Percentiles rank a stretch among this genome's conserved stretches.
These are phyloP conservation scores for Mortierella antarctica DNA, from an alignment of 192 early-diverging fungal genomes.

Conservation along the genomic window DNA sequence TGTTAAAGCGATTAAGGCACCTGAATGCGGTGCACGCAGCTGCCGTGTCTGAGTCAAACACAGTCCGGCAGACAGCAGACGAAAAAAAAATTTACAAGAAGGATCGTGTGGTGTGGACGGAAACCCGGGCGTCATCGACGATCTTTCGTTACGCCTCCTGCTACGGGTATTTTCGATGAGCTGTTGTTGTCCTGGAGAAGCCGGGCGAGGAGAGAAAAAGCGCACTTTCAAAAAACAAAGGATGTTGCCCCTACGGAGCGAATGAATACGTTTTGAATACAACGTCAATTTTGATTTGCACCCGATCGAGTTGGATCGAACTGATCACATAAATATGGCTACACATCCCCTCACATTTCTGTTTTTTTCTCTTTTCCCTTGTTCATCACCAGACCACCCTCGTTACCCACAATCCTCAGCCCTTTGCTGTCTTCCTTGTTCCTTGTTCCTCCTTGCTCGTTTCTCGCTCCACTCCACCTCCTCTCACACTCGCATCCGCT, in stretches of 20 bases:
- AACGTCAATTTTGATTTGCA: not conserved
- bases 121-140: too few species aligned
- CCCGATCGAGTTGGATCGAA: not conserved
- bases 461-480: not conserved
- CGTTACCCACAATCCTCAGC: not conserved
- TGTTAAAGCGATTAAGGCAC: too few species aligned
- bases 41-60: too few species aligned
- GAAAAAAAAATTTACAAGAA: too few species aligned
- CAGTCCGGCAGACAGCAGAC: too few species aligned
- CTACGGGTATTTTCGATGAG: too few species aligned
- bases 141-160: too few species aligned
- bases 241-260: not conserved
- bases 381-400: constrained; percentile 12
- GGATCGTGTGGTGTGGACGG: too few species aligned
- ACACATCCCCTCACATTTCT: not conserved
- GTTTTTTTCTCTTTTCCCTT: constrained; percentile 14
- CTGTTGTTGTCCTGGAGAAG: too few species aligned
- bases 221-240: too few species aligned
- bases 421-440: not conserved
- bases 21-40: too few species aligned
- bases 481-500: not conserved
- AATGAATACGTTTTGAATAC: not conserved
- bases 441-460: not conserved
- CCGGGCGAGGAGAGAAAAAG: too few species aligned
- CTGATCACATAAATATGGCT: not conserved